Base-by-base conservation (phyloP, 345 rosid genomes). In the Hypericum androsaemum region DNA sequence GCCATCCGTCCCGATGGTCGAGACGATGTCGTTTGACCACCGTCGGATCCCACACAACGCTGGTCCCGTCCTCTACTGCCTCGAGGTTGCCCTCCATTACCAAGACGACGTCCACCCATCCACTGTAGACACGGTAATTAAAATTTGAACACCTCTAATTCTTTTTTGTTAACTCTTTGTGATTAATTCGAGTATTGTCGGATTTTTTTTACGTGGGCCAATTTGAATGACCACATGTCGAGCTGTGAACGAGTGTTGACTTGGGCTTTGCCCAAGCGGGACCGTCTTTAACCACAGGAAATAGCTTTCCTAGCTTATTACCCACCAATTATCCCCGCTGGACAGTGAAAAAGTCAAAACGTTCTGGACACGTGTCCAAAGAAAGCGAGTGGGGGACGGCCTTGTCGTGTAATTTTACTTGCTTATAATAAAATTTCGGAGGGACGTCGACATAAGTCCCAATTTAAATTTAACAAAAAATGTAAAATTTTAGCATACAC, bases 21-120 rank as follows among this genome's bases (percentile, higher is more conserved):
- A 54, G 38, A 67, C 61, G 59, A 76, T 78, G 3, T 48, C 28
- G 38, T 80, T 76, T 57, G 78, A 84, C 67, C 74, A 76, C 38
- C 17, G 62, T 47, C 66, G 55, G 8, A 39, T 82, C 8, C 82
- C 85, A 12, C 55, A n/a, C 53, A 68, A 66, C n/a, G 70, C 80
- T 48, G 87, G 84, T 45, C 61, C 89, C 6, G 84, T 90, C 51
- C 88, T 90, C 12, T 88, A 90, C 70, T 83, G 96, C 56, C 84
- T 90, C 6, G 98, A 90, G 67, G 73, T 83, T 32, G 88, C 77
- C 53, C 80, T 84, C 58, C 84, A 90, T 64, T 83, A 74, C 76
- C 45, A n/a, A 15, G 45, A 66, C 63, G 38, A 50, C 5, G 83
- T 79, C 71, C 54, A 44, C 5, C 67, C 59, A 16, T 75, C 84